These are phyloP conservation scores for Athelia psychrophila DNA, from an alignment of 1,284 basidiomycete genomes.

Conservation along the genomic window DNA sequence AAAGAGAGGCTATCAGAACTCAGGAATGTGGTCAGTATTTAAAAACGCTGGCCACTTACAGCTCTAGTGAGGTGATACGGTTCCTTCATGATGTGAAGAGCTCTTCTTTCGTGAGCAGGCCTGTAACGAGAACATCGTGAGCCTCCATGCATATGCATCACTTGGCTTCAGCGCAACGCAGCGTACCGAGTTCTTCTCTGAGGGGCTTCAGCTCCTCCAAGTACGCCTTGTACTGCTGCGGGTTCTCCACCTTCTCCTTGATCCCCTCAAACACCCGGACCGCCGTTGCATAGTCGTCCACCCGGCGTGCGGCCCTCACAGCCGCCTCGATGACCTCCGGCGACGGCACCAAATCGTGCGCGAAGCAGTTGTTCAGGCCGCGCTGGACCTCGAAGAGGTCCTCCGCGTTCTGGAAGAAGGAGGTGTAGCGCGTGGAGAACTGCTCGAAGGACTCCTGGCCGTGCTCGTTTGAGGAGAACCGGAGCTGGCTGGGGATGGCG, in stretches of 20 bases:
- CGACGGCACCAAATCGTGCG: constrained; percentile 95
- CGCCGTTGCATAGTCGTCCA: constrained; percentile 96
- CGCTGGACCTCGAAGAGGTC: constrained; percentile 98
- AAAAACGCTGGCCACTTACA: no score
- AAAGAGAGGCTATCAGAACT: no score
- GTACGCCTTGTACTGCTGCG: constrained; percentile 89
- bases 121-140: constrained; percentile 16
- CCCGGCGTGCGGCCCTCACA: constrained; percentile 84
- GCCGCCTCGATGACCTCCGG: constrained; percentile 89
- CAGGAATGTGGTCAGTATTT: no score
- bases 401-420: constrained; percentile 90
- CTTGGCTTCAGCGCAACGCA: constrained; percentile 1
- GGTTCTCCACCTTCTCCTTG: constrained; percentile 94
- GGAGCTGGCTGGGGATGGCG: constrained; percentile 31
- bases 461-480: constrained; percentile 53
- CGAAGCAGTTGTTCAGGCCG: constrained; percentile 99
- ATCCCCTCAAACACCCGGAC: constrained; percentile 93
- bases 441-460: constrained; percentile 91
- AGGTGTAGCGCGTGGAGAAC: constrained; percentile 91
- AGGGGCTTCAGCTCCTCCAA: constrained; percentile 84
- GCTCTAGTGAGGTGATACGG: no score
- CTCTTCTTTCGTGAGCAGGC: constrained; percentile 44
- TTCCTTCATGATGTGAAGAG: constrained; percentile 30
- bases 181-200: constrained; percentile 87
- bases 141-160: constrained; percentile 2